Conservation (phyloP, 2,329 filamentous ascomycete species). For the Hypoxylon sp. region DNA sequence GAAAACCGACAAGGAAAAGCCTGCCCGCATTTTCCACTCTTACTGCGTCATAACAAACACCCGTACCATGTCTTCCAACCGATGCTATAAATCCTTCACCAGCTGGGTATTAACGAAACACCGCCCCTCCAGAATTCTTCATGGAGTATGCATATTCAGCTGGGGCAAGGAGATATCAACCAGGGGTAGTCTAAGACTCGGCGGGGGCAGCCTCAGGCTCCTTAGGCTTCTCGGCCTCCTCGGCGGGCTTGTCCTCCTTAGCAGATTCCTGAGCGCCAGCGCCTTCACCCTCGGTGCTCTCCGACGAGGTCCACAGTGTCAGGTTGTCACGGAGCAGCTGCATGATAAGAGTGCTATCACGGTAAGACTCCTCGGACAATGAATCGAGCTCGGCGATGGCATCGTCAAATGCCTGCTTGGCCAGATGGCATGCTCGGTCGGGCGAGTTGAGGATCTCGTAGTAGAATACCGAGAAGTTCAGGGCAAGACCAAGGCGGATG, state of each 20-base stretch:
- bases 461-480: slow-evolving; percentile 99
- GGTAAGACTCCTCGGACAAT: slow-evolving; percentile 97
- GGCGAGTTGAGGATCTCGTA: slow-evolving; percentile 99
- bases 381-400: slow-evolving; percentile 99
- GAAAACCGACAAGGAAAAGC: slow-evolving; percentile 47
- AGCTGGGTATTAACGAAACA: slow-evolving; percentile 50
- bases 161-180: slow-evolving; percentile 54
- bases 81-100: slow-evolving; percentile 51
- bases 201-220: slow-evolving; percentile 65
- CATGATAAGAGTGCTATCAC: slow-evolving; percentile 99
- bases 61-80: slow-evolving; percentile 48
- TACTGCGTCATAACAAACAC: slow-evolving; percentile 50
- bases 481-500: slow-evolving; percentile 95
- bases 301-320: slow-evolving; percentile 96
- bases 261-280: slow-evolving; percentile 66
- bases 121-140: slow-evolving; percentile 43
- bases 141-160: slow-evolving; percentile 52
- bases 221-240: slow-evolving; percentile 67
- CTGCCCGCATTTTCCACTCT: slow-evolving; percentile 51
- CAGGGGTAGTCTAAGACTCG: slow-evolving; percentile 63
- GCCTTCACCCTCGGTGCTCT: slow-evolving; percentile 81
- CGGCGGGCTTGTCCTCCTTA: slow-evolving; percentile 69
- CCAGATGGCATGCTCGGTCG: slow-evolving; percentile 96
- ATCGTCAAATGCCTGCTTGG: slow-evolving; percentile 99
- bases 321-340: slow-evolving; percentile 98